Base-by-base conservation (phyloP, 2,329 filamentous ascomycete species). In the Colletotrichum viniferum region DNA sequence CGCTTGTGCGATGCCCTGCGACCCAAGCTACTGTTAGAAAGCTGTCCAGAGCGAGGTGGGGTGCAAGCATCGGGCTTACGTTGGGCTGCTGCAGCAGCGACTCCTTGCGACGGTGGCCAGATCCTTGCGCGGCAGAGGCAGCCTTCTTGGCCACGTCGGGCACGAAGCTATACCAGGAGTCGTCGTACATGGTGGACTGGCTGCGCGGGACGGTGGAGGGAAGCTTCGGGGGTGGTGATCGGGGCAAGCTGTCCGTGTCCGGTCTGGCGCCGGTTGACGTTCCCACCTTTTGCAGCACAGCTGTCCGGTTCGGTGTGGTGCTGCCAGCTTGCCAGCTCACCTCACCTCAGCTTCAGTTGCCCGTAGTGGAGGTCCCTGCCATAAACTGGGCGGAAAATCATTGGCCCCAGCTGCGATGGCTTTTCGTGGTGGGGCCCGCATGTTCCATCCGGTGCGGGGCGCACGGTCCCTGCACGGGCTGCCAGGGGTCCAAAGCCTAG, bases 91-190 rank as follows among this genome's bases (percentile, higher is more conserved):
- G 91, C 69, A 96, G 87, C 67, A 96, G 88, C 55, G 94, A 95
- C 81, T 93, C 90, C 80, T 90, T 92, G 75, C 94, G 91, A 78
- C 90, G 90, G 81, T 94, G 94, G 66, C 89, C 89, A 60, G 87
- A 79, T 63, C 84, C 80, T 72, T 87, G 85, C 36, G 80, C 81
- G 55, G 87, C 85, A 28, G 86, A 84, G 58, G 86, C 80, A n/a
- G 85, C 85, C 76, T 86, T 86, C 79, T 88, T 90, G 77, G 88
- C 85, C 69, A 90, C 85, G 71, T 93, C 91, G 30, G 94, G 90
- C 78, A 94, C 91, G 81, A 95, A 93, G 82, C 90, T 95, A 86
- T 96, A 95, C 94, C 94, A 96, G 34, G 94, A 92, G 84, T 96
- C 94, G 84, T 96, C 94, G 83, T 95, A 95, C 94, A 95, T 96